These are phyloP conservation scores for Mariannaea elegans DNA, from an alignment of 2,329 filamentous ascomycete genomes.

Conservation along the genomic window DNA sequence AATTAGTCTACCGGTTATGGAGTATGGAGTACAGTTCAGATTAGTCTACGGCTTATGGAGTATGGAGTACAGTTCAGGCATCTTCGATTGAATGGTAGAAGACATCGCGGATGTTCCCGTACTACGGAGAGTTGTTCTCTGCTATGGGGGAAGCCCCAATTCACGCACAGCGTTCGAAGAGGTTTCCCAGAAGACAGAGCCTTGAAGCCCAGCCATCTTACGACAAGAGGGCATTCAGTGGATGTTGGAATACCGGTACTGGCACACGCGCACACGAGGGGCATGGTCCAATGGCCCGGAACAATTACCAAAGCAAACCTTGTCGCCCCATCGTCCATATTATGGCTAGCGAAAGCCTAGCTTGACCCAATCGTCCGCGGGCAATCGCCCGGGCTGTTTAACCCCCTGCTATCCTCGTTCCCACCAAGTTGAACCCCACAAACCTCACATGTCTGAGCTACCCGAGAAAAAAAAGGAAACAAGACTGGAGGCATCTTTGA, in stretches of 20 bases:
- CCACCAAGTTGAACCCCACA: constrained; percentile 9
- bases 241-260: too few species aligned
- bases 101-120: too few species aligned
- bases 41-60: too few species aligned
- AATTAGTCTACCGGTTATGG: too few species aligned
- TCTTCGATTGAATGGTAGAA: too few species aligned
- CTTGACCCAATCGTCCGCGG: constrained; percentile 6
- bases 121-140: too few species aligned
- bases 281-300: neutral
- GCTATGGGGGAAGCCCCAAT: too few species aligned
- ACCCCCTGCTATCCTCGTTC: constrained; percentile 3
- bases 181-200: too few species aligned
- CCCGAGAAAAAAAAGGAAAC: neutral
- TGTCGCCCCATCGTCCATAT: constrained; percentile 1
- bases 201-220: neutral
- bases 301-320: neutral
- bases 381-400: neutral
- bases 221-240: neutral
- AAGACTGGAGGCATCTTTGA: neutral
- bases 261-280: too few species aligned
- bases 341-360: neutral
- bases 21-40: too few species aligned
- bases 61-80: too few species aligned
- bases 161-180: too few species aligned
- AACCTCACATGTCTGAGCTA: neutral